Percentiles rank a stretch among this genome's conserved stretches.
These are phyloP conservation scores for Prunus mira DNA, from an alignment of 306 rosid species.

Conservation along the genomic window DNA sequence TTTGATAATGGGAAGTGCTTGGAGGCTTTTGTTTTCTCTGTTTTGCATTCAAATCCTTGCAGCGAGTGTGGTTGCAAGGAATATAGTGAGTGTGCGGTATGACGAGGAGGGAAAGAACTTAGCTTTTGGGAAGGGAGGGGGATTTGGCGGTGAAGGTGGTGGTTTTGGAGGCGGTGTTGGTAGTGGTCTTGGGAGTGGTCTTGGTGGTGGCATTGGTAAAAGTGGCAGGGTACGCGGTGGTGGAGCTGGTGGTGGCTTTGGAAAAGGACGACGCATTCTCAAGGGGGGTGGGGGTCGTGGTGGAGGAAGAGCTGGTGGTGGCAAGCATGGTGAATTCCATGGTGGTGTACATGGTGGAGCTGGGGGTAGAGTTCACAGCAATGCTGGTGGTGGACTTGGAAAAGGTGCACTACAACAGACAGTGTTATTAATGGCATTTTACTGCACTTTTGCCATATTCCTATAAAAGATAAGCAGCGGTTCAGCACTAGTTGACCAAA, in stretches of 20 bases:
- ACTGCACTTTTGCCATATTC: no score
- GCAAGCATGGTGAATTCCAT: no score
- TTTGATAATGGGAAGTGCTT: conserved; percentile 26
- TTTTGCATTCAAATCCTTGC: conserved; percentile 47
- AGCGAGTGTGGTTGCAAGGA: conserved; percentile 57
- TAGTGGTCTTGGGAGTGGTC: background rate
- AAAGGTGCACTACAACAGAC: conserved; percentile 2
- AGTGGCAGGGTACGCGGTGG: no score
- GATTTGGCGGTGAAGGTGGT: conserved; percentile 16
- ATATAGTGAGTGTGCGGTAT: conserved; percentile 34
- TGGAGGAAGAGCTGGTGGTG: background rate
- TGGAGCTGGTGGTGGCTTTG: background rate
- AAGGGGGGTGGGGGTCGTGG: conserved; percentile 17
- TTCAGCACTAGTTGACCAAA: no score
- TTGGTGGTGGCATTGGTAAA: background rate
- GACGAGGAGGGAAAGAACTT: conserved; percentile 39
- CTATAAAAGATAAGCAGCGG: no score
- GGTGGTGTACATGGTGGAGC: background rate
- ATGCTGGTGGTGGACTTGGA: conserved; percentile 14
- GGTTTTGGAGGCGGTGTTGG: conserved; percentile 19
- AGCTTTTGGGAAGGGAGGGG: conserved; percentile 28
- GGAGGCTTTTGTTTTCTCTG: conserved; percentile 36
- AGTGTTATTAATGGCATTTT: background rate
- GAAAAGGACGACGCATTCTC: no score
- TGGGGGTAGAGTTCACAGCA: conserved; percentile 10